Evolutionary conservation across 1,139 yeast genomes (phyloP).

Genomic region (Scheffersomyces illinoinensis): DNA sequence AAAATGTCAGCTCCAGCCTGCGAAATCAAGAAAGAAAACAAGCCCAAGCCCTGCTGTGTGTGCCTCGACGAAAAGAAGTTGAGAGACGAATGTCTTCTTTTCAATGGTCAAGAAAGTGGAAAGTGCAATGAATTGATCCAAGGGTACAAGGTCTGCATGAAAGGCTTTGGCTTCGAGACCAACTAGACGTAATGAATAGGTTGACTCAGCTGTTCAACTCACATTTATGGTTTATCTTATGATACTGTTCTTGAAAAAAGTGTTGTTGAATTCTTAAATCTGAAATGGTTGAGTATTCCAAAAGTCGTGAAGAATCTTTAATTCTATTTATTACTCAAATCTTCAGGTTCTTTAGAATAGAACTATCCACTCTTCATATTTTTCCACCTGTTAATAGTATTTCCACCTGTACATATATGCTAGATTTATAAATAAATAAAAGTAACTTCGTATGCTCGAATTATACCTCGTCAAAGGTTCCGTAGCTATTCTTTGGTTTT

Average conservation of each 20-base stretch:
- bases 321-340: not conserved
- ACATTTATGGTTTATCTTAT: not conserved
- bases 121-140: constrained; percentile 74
- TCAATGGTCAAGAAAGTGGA: constrained; percentile 81
- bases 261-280: constrained; percentile 3
- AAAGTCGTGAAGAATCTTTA: too few relatives aligned
- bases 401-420: constrained; percentile 1
- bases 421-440: not conserved
- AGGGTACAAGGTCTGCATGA: constrained; percentile 85
- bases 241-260: not conserved
- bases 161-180: constrained; percentile 76
- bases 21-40: constrained; percentile 4
- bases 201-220: not conserved
- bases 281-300: constrained; percentile 1
- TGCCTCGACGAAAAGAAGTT: constrained; percentile 81
- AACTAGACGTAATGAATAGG: constrained; percentile 5
- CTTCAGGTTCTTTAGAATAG: not conserved
- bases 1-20: constrained; percentile 2
- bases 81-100: constrained; percentile 84
- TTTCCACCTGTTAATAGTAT: constrained; percentile 2
- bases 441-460: not conserved
- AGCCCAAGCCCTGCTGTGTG: constrained; percentile 94
- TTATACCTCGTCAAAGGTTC: constrained; percentile 3
- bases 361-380: not conserved
- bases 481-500: constrained; percentile 1